Conservation (phyloP, 2,329 filamentous ascomycete genomes). For the Colletotrichum theobromicola region DNA sequence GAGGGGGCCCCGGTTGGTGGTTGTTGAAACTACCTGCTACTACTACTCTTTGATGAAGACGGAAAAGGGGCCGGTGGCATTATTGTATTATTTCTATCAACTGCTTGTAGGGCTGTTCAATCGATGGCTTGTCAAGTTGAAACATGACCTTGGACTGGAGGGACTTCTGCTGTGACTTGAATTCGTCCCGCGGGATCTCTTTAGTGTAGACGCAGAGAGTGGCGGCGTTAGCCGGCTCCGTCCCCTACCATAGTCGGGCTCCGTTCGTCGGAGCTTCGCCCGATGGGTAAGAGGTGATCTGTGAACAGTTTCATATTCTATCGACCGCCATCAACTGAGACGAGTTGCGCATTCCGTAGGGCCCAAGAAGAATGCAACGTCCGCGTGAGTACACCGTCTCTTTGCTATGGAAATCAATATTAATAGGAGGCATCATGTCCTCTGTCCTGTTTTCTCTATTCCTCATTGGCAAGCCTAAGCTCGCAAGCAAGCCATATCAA, state of each 20-base stretch:
- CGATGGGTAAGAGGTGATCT: neutral
- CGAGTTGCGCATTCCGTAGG: neutral
- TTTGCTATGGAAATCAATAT: neutral
- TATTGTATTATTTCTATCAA: slow-evolving; percentile 9
- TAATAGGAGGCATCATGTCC: neutral
- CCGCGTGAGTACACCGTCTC: neutral
- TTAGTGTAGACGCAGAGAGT: neutral
- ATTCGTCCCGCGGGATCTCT: no score
- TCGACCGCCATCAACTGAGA: neutral
- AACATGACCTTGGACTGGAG: neutral
- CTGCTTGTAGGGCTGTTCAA: slow-evolving; percentile 11
- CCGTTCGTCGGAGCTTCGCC: rapidly evolving
- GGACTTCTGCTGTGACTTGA: neutral
- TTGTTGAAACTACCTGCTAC: neutral
- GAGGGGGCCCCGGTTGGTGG: no score
- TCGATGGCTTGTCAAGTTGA: slow-evolving; percentile 10
- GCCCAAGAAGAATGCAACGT: neutral
- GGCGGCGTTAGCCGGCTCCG: neutral
- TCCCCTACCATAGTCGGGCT: neutral
- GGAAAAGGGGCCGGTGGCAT: neutral
- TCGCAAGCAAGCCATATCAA: neutral
- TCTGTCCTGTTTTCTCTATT: neutral
- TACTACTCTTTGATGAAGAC: neutral
- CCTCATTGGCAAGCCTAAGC: neutral
- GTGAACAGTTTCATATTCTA: neutral